A percentile compares a stretch with the other conserved stretches of the same genome.
phyloP scores from a whole-genome alignment of 2,329 filamentous ascomycete genomes.

The Sphaerulina vaccinii region DNA sequence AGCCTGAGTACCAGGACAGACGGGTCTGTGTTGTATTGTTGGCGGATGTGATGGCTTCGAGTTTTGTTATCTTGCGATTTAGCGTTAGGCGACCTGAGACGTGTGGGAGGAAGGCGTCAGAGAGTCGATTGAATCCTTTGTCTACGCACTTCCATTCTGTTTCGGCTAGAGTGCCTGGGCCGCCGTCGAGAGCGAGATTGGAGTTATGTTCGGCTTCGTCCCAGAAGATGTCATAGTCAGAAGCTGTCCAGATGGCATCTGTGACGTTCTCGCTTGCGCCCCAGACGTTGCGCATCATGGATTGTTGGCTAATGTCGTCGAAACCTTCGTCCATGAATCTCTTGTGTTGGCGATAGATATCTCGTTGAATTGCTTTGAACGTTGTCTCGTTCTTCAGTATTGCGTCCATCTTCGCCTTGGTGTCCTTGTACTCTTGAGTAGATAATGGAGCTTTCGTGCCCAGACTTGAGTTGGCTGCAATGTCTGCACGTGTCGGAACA shows the following conservation, averaged over 20 bases:
- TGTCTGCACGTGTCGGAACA: constrained; percentile 53
- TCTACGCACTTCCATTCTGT: constrained; percentile 48
- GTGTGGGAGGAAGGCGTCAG: constrained; percentile 60
- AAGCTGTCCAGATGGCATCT: constrained; percentile 14
- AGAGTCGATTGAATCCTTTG: constrained; percentile 57
- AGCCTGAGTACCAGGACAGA: constrained; percentile 7
- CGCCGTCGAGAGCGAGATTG: constrained; percentile 13
- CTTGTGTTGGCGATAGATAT: constrained; percentile 12
- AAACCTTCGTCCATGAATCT: constrained; percentile 7
- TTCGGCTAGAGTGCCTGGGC: constrained; percentile 9
- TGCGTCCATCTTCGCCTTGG: constrained; percentile 11
- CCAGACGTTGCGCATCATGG: constrained; percentile 13
- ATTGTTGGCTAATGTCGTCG: constrained; percentile 14
- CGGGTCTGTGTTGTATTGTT: background rate
- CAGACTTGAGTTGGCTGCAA: constrained; percentile 41
- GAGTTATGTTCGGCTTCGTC: constrained; percentile 15
- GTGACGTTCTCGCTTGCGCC: constrained; percentile 14
- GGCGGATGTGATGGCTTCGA: constrained; percentile 34
- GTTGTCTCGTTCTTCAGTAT: constrained; percentile 13
- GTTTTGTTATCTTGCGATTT: constrained; percentile 55
- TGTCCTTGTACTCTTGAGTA: constrained; percentile 10
- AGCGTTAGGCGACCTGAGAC: constrained; percentile 57
- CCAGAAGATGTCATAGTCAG: constrained; percentile 17
- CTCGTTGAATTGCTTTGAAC: constrained; percentile 9
- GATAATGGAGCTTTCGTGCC: background rate